Base-by-base conservation (phyloP, 1,284 basidiomycete genomes). In the Pseudomicrostroma phylloplanum region DNA sequence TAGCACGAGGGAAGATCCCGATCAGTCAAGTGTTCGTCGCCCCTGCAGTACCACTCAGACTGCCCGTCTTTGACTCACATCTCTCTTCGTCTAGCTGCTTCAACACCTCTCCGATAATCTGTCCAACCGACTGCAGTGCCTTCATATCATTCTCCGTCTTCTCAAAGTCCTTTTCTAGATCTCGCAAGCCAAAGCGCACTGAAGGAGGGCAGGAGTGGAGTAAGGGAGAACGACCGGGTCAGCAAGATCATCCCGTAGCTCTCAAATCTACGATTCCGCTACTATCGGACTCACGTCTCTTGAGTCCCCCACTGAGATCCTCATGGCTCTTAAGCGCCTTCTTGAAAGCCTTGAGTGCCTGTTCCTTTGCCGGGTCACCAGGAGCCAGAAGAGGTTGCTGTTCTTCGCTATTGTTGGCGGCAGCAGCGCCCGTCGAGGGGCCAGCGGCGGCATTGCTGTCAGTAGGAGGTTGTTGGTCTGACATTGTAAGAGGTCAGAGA, bases 111-210 rank as follows among this genome's bases (percentile, higher is more conserved):
- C 92, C 96, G 66, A 99, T 96, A 70, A 98, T 97, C 82, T 99
- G 96, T 12, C 96, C 96, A 11, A 98, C 96, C 12, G 91, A 96
- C 80, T 98, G 96, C 15, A 99, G 87, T 56, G 96, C 96, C 81
- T 97, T 97, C 82, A 99, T 96, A 79, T 98, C 94, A 53, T 99
- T 92, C 81, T 99, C 96, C 0, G 92, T 96, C 85, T 96, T 94
- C 74, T 89, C 90, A 76, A 88, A 98, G 62, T 89, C 88, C 73
- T 88, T 88, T 78, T 93, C 89, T 13, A 98, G 82, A 63, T 91
- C 88, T 77, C 91, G 92, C 46, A 77, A 68, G 39, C 68, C 67
- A 63, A 68, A 69, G 42, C 76, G 74, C 42, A 77, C 66, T 66
- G 61, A 4, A n/a, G 48, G 9, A 36, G 30, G 30, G 4, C 30